phyloP scores from a whole-genome alignment of 495 filamentous ascomycete species.

The Penicillium dipodomyicola region DNA sequence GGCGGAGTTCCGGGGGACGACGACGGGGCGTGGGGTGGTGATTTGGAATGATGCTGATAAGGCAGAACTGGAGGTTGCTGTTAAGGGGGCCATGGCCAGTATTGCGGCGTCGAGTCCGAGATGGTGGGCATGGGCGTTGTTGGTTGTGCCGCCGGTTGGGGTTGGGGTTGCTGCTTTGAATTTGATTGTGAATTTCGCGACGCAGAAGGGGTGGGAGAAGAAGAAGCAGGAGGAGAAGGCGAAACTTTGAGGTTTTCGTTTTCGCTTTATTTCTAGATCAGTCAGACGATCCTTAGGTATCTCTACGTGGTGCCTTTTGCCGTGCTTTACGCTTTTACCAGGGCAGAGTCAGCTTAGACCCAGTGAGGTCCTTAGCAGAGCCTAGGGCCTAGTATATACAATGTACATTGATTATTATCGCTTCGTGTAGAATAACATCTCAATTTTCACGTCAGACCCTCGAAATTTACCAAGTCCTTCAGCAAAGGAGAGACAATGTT shows the following conservation, averaged over 20 bases:
- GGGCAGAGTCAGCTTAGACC: neutral
- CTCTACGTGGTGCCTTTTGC: neutral
- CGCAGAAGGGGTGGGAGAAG: conserved; percentile 67
- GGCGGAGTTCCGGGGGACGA: conserved; percentile 59
- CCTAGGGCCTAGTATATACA: neutral
- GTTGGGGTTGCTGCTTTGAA: conserved; percentile 62
- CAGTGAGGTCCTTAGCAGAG: neutral
- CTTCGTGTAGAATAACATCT: neutral
- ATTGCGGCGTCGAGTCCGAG: conserved; percentile 62
- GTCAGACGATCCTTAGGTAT: neutral
- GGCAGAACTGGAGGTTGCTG: conserved; percentile 61
- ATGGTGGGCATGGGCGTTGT: conserved; percentile 79
- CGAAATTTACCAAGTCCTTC: conserved; percentile 19
- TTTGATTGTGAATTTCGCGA: conserved; percentile 62
- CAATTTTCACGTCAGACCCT: conserved; percentile 1
- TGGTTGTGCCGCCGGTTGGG: conserved; percentile 69
- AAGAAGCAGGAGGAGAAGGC: conserved; percentile 65
- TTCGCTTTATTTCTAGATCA: conserved; percentile 3
- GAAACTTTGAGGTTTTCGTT: conserved; percentile 50
- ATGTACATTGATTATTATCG: neutral
- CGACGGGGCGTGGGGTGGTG: conserved; percentile 62
- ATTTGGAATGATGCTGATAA: conserved; percentile 81
- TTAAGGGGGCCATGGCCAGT: conserved; percentile 59
- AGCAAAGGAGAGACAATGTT: conserved; percentile 20
- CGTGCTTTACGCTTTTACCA: neutral